Base-by-base conservation (phyloP, 1,284 basidiomycete species). In the Ustilago crameri region DNA sequence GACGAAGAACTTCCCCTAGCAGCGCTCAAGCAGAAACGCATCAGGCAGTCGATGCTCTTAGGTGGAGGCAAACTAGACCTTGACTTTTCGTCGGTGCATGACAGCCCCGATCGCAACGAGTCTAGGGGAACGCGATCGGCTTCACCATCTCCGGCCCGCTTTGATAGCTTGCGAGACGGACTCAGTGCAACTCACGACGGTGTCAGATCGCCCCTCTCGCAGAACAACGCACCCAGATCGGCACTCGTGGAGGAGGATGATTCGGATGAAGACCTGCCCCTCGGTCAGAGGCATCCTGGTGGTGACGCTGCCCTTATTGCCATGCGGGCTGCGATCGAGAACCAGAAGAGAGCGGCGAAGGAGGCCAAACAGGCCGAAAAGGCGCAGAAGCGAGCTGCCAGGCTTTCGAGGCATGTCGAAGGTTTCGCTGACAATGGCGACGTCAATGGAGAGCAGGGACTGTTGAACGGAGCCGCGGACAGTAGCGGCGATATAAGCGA, bases 1-100 rank as follows among this genome's bases (percentile, higher is more conserved):
- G 76, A 78, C 26, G 76, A 78, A 37, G 76, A 76, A 37, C 37
- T 78, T 22, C 71, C 76, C 2, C 61, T 78, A 1, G 76, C 76
- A 17, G 74, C 75, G 17, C 55, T 78, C 26, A 71, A 73, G 41
- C 68, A 76, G 43, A 78, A 75, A 50, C 64, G 72, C 35, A 55
- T 69, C 18, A 48, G 59, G 20, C 61, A 62, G 35, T 66, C 66
- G 23, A 62, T 52, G 62, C 18, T 62, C 34, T 40, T 71, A 2
- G 71, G 68, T 15, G 57, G 61, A 14, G 75, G 75, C 34, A 62
- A 54, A 38, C 61, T 78, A 3, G 65, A 78, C 46, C 54, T 76
- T 9, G 65, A 77, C 64, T 77, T 78, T 60, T 32, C 46, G 1
- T 57, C 51, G 2, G 10, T 34, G 40, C 40, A 35, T 2, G 26